Conservation (phyloP, 352 stramenopile genomes). For the Nothophytophthora sp. region DNA sequence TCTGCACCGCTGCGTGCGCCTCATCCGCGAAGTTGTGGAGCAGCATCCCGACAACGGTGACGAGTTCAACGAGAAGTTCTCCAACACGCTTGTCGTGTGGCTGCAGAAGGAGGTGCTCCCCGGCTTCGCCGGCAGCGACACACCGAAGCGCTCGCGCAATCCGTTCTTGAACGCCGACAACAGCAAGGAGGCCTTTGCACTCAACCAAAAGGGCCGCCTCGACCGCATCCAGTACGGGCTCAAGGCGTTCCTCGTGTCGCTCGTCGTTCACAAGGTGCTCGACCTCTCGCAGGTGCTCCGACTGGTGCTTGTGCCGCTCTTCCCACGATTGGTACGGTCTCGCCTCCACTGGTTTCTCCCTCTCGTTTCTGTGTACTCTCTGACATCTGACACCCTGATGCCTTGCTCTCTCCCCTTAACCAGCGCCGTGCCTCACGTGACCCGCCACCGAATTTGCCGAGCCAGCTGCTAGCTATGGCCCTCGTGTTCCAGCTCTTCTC, state of each 20-base stretch:
- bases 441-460: conserved; percentile 73
- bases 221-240: conserved; percentile 87
- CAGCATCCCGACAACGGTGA: conserved; percentile 83
- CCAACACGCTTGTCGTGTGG: conserved; percentile 84
- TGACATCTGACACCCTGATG: too few relatives aligned
- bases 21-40: conserved; percentile 84
- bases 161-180: conserved; percentile 83
- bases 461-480: conserved; percentile 81
- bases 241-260: conserved; percentile 82
- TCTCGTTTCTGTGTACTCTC: too few relatives aligned
- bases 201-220: conserved; percentile 84
- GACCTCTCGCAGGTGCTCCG: conserved; percentile 83
- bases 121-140: conserved; percentile 78
- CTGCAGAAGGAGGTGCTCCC: conserved; percentile 86
- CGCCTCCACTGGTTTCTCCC: not conserved
- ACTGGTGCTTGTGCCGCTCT: conserved; percentile 82
- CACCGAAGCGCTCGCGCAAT: conserved; percentile 75
- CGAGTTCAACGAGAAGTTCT: conserved; percentile 85
- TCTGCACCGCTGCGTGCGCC: conserved; percentile 81
- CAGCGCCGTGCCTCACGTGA: conserved; percentile 71
- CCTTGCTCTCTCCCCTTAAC: too few relatives aligned
- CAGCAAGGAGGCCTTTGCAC: conserved; percentile 76
- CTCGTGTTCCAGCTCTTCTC: conserved; percentile 86
- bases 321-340: conserved; percentile 61
- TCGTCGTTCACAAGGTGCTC: conserved; percentile 86